Base-by-base conservation (phyloP, 2,329 filamentous ascomycete genomes). In the Cladophialophora yegresii region DNA sequence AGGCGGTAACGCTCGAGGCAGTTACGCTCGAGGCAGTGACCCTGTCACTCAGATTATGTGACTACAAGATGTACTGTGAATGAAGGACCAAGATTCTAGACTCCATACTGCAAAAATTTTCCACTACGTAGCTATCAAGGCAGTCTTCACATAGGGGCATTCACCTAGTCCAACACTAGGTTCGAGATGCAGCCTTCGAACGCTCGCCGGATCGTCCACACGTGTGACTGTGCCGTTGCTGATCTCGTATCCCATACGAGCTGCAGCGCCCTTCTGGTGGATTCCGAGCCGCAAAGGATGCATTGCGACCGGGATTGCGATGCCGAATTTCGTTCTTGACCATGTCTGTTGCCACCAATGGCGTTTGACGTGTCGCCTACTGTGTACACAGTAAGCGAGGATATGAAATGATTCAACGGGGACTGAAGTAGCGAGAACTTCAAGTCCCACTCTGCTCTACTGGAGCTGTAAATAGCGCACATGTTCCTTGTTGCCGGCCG, bases 141-240 rank as follows among this genome's bases (percentile, higher is more conserved):
- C 13, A 43, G 36, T n/a, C 36, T 16, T n/a, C 36, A 8, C 13
- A 43, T 6, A 43, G 2, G 36, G 8, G 13, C 13, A 6, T 43
- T n/a, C 7, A 28, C 36, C 36, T 43, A 8, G 3, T 32, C 47
- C 45, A 30, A 28, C 47, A 20, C 20, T 32, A 20, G 5, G 45
- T 51, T 30, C 47, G 57, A 59, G 20, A 13, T 26, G 28, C 13
- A n/a, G 32, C 45, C 16, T n/a, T 53, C 16, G 20, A 53, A 32
- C 10, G 12, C 26, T 63, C 23, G 61, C 32, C 54, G 54, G 61
- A 63, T 63, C 61, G 54, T 28, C 61, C 30, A 58, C 61, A 58
- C 61, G 54, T 63, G 54, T 58, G 30, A 30, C 9, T 12, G n/a
- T 23, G 47, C 53, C 16, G 26, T 62, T 62, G 59, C 51, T 62